Conservation (phyloP, 148 eudicot species). For the Rhododendron henanense region DNA sequence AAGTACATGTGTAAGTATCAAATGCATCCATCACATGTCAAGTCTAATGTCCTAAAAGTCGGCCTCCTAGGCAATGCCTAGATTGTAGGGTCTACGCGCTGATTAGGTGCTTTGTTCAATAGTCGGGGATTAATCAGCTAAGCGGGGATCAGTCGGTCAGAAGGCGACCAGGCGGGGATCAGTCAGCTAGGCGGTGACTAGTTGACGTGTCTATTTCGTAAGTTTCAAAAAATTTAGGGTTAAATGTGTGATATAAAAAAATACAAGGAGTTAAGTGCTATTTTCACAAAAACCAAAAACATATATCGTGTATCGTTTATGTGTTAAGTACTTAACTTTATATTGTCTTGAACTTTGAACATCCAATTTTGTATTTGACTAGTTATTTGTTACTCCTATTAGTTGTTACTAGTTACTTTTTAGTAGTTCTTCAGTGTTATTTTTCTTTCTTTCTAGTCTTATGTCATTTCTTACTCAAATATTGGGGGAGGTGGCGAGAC, state of each 20-base stretch:
- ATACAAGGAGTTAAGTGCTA: background rate
- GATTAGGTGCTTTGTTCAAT: background rate
- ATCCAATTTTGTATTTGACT: background rate
- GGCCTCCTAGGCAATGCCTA: background rate
- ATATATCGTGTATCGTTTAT: background rate
- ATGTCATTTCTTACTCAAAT: background rate
- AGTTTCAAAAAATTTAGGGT: background rate
- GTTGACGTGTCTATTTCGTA: background rate
- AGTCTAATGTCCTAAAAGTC: background rate
- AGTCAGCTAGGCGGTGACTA: background rate
- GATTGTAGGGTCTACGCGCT: background rate
- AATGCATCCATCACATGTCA: background rate
- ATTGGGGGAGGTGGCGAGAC: background rate
- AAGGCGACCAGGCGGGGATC: background rate
- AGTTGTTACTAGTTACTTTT: too few species aligned
- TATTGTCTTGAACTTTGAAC: background rate
- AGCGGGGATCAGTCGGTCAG: background rate
- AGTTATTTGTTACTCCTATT: background rate
- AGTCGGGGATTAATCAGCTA: background rate
- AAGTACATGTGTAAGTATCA: background rate
- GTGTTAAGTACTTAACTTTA: background rate
- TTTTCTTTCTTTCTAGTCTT: background rate
- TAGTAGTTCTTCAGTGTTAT: too few species aligned
- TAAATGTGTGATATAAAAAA: background rate
- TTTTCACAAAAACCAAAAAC: background rate